Percentiles rank a stretch among this genome's conserved stretches.
Conservation (phyloP, 495 filamentous ascomycete species). For the Penicillium ochrochloron region DNA sequence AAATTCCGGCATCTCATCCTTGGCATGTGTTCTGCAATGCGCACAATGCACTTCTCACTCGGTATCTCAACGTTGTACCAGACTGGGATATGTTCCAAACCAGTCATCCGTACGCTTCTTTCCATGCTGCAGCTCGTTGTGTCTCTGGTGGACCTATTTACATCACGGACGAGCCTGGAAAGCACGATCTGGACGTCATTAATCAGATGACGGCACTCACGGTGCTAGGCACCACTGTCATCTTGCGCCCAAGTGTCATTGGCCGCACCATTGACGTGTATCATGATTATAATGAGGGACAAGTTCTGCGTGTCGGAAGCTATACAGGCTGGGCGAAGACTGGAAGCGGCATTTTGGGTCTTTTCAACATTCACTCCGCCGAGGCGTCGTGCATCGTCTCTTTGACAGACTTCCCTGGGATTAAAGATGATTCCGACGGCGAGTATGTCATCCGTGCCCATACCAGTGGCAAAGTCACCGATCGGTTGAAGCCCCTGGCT, state of each 20-base stretch:
- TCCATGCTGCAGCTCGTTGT: constrained; percentile 89
- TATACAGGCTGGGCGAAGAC: constrained; percentile 66
- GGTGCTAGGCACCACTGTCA: constrained; percentile 68
- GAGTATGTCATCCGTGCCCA: constrained; percentile 77
- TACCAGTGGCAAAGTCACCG: constrained; percentile 65
- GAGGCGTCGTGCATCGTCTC: constrained; percentile 67
- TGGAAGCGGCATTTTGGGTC: constrained; percentile 76
- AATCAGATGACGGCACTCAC: constrained; percentile 76
- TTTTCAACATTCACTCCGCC: constrained; percentile 76
- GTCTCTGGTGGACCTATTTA: constrained; percentile 91
- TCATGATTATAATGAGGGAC: constrained; percentile 69
- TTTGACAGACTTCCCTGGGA: constrained; percentile 73
- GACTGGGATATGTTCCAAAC: constrained; percentile 99
- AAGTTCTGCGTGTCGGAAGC: constrained; percentile 77
- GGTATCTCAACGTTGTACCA: constrained; percentile 72
- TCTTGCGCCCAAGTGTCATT: constrained; percentile 72
- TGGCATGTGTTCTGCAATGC: constrained; percentile 97
- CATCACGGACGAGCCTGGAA: constrained; percentile 85
- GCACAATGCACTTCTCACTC: constrained; percentile 83
- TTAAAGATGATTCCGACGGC: constrained; percentile 40
- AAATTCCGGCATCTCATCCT: constrained; percentile 74
- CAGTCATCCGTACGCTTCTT: constrained; percentile 70
- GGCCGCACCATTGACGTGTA: constrained; percentile 76
- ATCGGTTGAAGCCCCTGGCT: constrained; percentile 45
- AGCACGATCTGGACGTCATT: constrained; percentile 76